A percentile compares a stretch with the other conserved stretches of the same genome.
Conservation (phyloP, 2,329 filamentous ascomycete species). For the Alternaria triticimaculans region DNA sequence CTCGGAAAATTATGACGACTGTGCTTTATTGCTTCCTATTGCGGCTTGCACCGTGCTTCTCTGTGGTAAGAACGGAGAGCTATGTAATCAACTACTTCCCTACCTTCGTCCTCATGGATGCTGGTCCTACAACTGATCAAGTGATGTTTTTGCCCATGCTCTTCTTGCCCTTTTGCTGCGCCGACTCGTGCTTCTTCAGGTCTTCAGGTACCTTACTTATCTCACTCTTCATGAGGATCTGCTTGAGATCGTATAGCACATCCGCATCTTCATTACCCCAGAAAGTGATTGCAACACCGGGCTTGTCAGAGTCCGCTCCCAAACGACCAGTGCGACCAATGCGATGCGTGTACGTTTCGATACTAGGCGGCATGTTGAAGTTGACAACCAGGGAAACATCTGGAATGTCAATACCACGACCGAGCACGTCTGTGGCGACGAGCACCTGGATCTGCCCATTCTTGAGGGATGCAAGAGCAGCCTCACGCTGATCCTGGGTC, state of each 20-base stretch:
- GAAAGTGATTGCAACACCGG: conserved; percentile 95
- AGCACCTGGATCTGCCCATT: conserved; percentile 83
- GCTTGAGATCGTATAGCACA: conserved; percentile 90
- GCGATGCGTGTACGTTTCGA: conserved; percentile 96
- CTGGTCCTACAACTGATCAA: neutral
- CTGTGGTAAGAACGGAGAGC: neutral
- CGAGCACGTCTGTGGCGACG: conserved; percentile 93
- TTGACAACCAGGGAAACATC: conserved; percentile 95
- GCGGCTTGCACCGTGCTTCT: neutral
- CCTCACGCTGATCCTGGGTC: conserved; percentile 96
- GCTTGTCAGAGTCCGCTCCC: conserved; percentile 87
- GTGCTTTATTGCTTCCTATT: neutral
- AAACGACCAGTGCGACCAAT: conserved; percentile 91
- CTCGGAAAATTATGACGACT: neutral
- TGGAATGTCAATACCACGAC: conserved; percentile 95
- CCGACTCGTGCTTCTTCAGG: conserved; percentile 83
- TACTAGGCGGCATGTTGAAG: conserved; percentile 96
- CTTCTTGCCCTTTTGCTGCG: conserved; percentile 76
- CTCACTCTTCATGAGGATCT: conserved; percentile 90
- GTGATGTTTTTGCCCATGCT: conserved; percentile 22
- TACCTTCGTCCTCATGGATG: neutral
- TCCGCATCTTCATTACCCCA: conserved; percentile 88
- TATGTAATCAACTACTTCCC: neutral
- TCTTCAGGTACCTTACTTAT: conserved; percentile 93
- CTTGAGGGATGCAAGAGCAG: conserved; percentile 84